Evolutionary conservation across 2,329 filamentous ascomycete species (phyloP), one percentile per base, ranked within the genome.

Genomic region (Boeremia lycopersici): DNA sequence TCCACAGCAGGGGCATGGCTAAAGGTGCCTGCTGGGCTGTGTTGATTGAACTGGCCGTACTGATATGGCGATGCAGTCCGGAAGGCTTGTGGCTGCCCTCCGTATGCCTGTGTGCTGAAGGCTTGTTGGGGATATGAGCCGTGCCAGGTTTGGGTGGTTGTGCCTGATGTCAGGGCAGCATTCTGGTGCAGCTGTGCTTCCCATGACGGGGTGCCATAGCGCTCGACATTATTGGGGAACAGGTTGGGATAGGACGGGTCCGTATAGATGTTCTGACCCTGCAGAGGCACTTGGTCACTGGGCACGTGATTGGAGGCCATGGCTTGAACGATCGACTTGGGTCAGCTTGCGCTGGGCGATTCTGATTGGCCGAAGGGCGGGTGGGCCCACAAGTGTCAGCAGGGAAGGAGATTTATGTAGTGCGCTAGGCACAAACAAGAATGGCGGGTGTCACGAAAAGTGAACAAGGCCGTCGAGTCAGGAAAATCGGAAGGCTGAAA

Each of bases 241-340:
- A 73, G 58, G 41, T 63, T 64, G 31, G 66, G 63, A 30, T 68
- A 75, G 2, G 66, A 57, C 1, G 69, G 56, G 56, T 74, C 67
- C 61, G 57, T 59, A 62, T 74, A 74, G 56, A 74, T 65, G 55
- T 57, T 69, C 57, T 72, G 71, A 36, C 64, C 65, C 54, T 68
- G 69, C 38, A 69, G 42, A 30, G 69, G 64, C 28, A 67, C 61
- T 55, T 70, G 69, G 58, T 73, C 69, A 70, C 48, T 62, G 15
- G 68, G 69, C 71, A 75, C 69, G 71, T 74, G 72, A 74, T 68
- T 70, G 48, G 69, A 61, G 36, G 70, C 72, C 72, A 75, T 74
- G 59, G 53, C 12, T 56, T 53, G 55, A 62, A 50, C 57, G 46
- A 52, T 38, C 44, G 43, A 36, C 40, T 44, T 28, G 56, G 54